Percentiles rank a stretch among this genome's conserved stretches.
phyloP scores from a whole-genome alignment of 495 filamentous ascomycete species.

The Aspergillus steynii region DNA sequence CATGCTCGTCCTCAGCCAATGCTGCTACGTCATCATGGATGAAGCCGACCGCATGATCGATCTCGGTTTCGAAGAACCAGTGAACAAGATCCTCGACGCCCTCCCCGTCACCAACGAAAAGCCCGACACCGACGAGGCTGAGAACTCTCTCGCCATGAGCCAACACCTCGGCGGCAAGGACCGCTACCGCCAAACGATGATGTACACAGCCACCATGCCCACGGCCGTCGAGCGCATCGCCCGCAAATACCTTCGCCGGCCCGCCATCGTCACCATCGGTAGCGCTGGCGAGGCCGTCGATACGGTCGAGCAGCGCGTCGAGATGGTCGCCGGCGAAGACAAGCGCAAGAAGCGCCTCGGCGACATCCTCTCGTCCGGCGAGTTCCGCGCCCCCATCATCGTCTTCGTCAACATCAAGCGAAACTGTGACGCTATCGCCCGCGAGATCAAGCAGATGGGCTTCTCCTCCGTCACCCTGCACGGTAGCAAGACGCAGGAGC shows the following conservation, averaged over 20 bases:
- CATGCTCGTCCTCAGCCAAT: slow-evolving; percentile 87
- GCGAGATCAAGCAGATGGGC: slow-evolving; percentile 94
- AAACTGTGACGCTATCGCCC: slow-evolving; percentile 93
- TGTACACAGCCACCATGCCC: slow-evolving; percentile 99
- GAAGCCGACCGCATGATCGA: slow-evolving; percentile 99
- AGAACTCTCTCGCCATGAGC: slow-evolving; percentile 82
- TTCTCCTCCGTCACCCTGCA: slow-evolving; percentile 90
- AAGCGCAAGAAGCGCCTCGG: slow-evolving; percentile 94
- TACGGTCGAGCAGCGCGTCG: slow-evolving; percentile 95
- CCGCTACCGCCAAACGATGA: slow-evolving; percentile 97
- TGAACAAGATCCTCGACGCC: slow-evolving; percentile 98
- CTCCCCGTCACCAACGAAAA: slow-evolving; percentile 94
- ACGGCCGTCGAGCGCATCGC: slow-evolving; percentile 91
- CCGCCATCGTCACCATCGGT: slow-evolving; percentile 93
- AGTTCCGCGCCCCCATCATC: slow-evolving; percentile 92
- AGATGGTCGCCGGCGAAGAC: slow-evolving; percentile 90
- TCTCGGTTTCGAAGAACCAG: slow-evolving; percentile 94
- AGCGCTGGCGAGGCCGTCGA: slow-evolving; percentile 97
- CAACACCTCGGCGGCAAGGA: slow-evolving; percentile 79
- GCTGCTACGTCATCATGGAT: slow-evolving; percentile 98
- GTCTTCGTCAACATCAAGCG: slow-evolving; percentile 99
- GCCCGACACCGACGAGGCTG: slow-evolving; percentile 91
- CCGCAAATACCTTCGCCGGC: slow-evolving; percentile 90
- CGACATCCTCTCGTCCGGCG: slow-evolving; percentile 82
- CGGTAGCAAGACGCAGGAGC: slow-evolving; percentile 94